Evolutionary conservation across 139 green algal species (phyloP), one percentile per base, ranked within the genome.

Genomic region (Chlamydomonas sp.): DNA sequence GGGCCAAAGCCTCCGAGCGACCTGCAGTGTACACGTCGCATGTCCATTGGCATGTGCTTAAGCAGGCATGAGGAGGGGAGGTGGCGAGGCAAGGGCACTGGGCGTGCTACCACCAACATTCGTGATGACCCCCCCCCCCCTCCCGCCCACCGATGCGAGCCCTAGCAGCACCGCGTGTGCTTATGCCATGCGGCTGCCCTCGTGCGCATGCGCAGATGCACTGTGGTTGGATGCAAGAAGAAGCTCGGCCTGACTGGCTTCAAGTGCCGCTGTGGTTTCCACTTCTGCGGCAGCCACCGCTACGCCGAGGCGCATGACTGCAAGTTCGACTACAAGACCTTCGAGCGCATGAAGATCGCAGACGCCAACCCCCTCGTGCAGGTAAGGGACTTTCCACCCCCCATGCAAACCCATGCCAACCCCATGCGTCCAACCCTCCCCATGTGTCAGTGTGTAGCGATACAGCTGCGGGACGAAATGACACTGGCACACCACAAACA

Each of bases 191-290:
- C 16, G 10, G 43, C 43, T 54, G 10, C 43, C 43, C 10, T n/a
- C n/a, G n/a, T n/a, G n/a, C n/a, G n/a, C n/a, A n/a, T n/a, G n/a
- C n/a, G n/a, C n/a, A n/a, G n/a, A n/a, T n/a, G n/a, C n/a, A n/a
- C n/a, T n/a, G n/a, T n/a, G n/a, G n/a, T n/a, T n/a, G n/a, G n/a
- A n/a, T n/a, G 62, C 62, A 22, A 28, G 22, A 69, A 69, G n/a
- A 50, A 65, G 39, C 77, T 96, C 10, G 91, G 91, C 1, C 78
- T 97, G 4, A 96, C 88, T 1, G 91, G 91, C 35, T 97, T 97
- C 81, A 88, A 88, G 72, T 97, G 91, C 85, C 83, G 84, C 47
- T 97, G 91, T 59, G 80, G 85, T 8, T 54, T 79, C 2, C 48
- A 85, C 0, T 97, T 92, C 67, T 97, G 91, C 69, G 80, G 80